A percentile compares a stretch with the other conserved stretches of the same genome.
Evolutionary conservation across 2,329 filamentous ascomycete genomes (phyloP).

Genomic region (Fusarium tjaetaba): DNA sequence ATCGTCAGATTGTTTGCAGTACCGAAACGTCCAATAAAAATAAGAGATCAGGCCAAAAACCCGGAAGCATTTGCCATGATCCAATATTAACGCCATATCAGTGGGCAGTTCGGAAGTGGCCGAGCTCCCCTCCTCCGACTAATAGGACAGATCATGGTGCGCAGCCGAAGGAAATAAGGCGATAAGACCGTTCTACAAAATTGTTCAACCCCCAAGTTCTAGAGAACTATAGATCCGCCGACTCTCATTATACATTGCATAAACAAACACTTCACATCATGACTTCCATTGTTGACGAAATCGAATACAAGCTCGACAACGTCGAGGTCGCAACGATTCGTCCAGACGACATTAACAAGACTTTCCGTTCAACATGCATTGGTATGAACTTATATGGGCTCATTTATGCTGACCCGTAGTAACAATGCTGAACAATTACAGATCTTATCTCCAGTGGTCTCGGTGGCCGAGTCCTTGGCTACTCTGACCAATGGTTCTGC

Average conservation of each 20-base stretch:
- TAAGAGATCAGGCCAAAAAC: neutral
- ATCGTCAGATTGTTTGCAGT: neutral
- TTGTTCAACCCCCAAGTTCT: neutral
- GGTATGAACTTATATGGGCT: conserved; percentile 55
- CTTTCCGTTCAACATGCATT: conserved; percentile 69
- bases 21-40: conserved; percentile 26
- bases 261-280: conserved; percentile 38
- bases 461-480: conserved; percentile 71
- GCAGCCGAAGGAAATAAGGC: conserved; percentile 24
- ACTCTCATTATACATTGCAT: neutral
- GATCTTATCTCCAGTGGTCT: conserved; percentile 70
- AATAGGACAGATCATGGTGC: conserved; percentile 15
- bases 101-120: conserved; percentile 46
- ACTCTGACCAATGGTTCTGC: conserved; percentile 76
- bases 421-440: conserved; percentile 44
- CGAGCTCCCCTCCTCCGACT: conserved; percentile 41
- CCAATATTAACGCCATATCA: conserved; percentile 5
- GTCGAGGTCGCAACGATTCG: conserved; percentile 60
- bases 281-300: conserved; percentile 54
- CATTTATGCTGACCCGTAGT: neutral
- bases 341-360: conserved; percentile 67
- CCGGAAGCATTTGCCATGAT: conserved; percentile 14
- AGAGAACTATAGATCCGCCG: neutral
- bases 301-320: conserved; percentile 66
- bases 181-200: conserved; percentile 26